phyloP scores from a whole-genome alignment of 768 basidiomycete genomes.

The Tricholoma matsutake region DNA sequence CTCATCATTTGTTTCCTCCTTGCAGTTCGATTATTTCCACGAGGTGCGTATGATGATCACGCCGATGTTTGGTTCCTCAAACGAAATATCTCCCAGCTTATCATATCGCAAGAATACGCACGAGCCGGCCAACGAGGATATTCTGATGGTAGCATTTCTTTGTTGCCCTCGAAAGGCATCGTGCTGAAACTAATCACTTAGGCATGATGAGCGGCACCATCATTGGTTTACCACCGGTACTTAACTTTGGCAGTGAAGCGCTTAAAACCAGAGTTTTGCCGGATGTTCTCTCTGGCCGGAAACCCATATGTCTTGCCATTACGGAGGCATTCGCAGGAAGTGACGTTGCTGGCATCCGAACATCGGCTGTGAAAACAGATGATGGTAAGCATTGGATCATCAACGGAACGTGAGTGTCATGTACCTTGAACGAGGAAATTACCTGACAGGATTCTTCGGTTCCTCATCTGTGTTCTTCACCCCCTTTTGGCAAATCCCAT shows the following conservation, averaged over 20 bases:
- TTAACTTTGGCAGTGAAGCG: constrained; percentile 74
- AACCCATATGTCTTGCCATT: constrained; percentile 82
- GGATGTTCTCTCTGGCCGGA: constrained; percentile 68
- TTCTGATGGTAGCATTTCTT: constrained; percentile 60
- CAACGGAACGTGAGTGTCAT: constrained; percentile 49
- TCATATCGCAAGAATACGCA: constrained; percentile 75
- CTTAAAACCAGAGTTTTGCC: constrained; percentile 53
- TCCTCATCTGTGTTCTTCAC: background rate
- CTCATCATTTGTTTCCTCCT: background rate
- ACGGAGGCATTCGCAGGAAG: constrained; percentile 87
- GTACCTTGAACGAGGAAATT: constrained; percentile 2
- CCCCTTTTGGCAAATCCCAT: background rate
- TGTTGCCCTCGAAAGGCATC: background rate
- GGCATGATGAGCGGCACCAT: constrained; percentile 69
- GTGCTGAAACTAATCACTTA: constrained; percentile 10
- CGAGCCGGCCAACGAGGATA: constrained; percentile 75
- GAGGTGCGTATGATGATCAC: constrained; percentile 36
- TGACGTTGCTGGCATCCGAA: constrained; percentile 74
- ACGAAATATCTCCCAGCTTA: constrained; percentile 40
- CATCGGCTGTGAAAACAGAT: constrained; percentile 69
- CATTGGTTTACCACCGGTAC: constrained; percentile 80
- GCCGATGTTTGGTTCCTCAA: background rate
- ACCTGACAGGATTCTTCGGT: constrained; percentile 5
- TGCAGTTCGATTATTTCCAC: constrained; percentile 87
- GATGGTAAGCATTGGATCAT: constrained; percentile 83